Conservation (phyloP, 2,329 filamentous ascomycete genomes). For the Aureobasidium zeae region DNA sequence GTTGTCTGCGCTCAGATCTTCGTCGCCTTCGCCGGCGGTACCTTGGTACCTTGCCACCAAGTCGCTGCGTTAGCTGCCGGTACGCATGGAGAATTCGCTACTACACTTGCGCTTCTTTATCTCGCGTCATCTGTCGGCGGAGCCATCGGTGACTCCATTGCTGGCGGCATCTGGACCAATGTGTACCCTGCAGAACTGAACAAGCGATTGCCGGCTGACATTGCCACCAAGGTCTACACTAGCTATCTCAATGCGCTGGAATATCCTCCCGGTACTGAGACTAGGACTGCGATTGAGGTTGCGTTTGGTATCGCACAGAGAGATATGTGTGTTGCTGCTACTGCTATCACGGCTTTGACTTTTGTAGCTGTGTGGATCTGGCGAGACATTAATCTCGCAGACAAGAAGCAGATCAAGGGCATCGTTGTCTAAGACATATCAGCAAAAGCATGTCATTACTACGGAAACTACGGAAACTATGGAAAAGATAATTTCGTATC, state of each 20-base stretch:
- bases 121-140: conserved; percentile 26
- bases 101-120: conserved; percentile 28
- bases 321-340: conserved; percentile 33
- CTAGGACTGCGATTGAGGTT: conserved; percentile 36
- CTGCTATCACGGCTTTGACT: conserved; percentile 24
- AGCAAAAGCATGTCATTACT: neutral
- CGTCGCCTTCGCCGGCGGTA: conserved; percentile 45
- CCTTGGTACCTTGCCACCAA: conserved; percentile 46
- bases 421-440: conserved; percentile 21
- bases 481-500: too few relatives aligned
- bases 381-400: conserved; percentile 28
- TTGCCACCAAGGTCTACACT: conserved; percentile 4
- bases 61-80: conserved; percentile 46
- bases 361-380: conserved; percentile 25
- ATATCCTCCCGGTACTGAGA: conserved; percentile 35
- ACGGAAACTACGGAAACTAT: too few relatives aligned
- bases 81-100: conserved; percentile 27
- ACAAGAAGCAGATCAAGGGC: conserved; percentile 30
- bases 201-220: conserved; percentile 2
- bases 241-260: conserved; percentile 26
- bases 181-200: neutral
- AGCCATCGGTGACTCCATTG: conserved; percentile 23
- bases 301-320: conserved; percentile 42
- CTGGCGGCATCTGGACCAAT: conserved; percentile 27
- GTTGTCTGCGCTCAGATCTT: conserved; percentile 49